phyloP scores from a whole-genome alignment of 2,329 filamentous ascomycete species.

The Corniculantispora saksenae region DNA sequence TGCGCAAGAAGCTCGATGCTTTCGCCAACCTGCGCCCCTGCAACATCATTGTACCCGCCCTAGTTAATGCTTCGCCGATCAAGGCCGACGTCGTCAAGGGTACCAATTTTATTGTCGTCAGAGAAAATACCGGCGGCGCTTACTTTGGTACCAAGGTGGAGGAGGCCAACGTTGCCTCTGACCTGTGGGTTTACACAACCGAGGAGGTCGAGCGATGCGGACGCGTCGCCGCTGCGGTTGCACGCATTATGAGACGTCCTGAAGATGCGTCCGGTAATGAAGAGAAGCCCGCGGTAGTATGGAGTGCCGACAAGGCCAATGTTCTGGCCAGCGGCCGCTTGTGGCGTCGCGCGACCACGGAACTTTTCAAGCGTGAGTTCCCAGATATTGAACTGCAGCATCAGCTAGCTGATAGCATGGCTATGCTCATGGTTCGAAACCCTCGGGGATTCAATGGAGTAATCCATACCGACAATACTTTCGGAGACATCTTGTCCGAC shows the following conservation, averaged over 20 bases:
- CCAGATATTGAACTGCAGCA: conserved; percentile 44
- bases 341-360: conserved; percentile 46
- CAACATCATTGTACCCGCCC: conserved; percentile 44
- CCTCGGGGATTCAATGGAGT: conserved; percentile 50
- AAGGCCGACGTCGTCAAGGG: conserved; percentile 46
- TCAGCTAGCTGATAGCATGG: conserved; percentile 50
- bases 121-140: conserved; percentile 52
- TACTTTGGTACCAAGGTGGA: conserved; percentile 52
- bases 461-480: conserved; percentile 50
- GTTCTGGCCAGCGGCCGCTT: conserved; percentile 52
- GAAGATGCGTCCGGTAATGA: conserved; percentile 28
- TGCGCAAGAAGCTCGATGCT: conserved; percentile 43
- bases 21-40: conserved; percentile 55
- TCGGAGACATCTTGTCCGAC: conserved; percentile 50
- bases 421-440: conserved; percentile 49
- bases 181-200: conserved; percentile 48
- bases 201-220: conserved; percentile 49
- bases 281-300: conserved; percentile 42
- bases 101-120: conserved; percentile 50
- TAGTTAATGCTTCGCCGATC: conserved; percentile 43
- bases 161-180: conserved; percentile 43
- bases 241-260: conserved; percentile 33
- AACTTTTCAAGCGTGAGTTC: conserved; percentile 44
- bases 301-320: conserved; percentile 54
- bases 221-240: conserved; percentile 47